A percentile compares a stretch with the other conserved stretches of the same genome.
phyloP scores from a whole-genome alignment of 805 yeast genomes.

The Starmerella khaoyaiensis region DNA sequence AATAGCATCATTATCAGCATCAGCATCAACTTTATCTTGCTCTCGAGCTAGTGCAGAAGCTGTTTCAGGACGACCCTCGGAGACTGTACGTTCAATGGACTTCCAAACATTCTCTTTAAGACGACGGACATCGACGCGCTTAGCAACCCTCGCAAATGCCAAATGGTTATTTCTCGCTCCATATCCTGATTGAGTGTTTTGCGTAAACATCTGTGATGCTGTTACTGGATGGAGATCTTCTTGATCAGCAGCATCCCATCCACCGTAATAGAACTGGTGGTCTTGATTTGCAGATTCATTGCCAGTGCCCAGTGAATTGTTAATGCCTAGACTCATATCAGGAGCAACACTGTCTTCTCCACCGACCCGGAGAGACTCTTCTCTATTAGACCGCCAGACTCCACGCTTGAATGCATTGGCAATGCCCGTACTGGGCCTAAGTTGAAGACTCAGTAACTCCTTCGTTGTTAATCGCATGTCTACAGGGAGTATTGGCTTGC shows the following conservation, averaged over 20 bases:
- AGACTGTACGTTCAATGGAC: slow-evolving; percentile 27
- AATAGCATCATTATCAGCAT: neutral
- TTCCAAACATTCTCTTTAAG: slow-evolving; percentile 69
- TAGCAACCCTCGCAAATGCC: slow-evolving; percentile 58
- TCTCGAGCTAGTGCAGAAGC: neutral
- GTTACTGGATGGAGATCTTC: slow-evolving; percentile 2
- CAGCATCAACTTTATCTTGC: neutral
- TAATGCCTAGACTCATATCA: neutral
- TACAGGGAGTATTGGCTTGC: slow-evolving; percentile 49
- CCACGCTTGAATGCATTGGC: slow-evolving; percentile 15
- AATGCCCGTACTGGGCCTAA: slow-evolving; percentile 40
- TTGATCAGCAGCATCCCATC: slow-evolving; percentile 9
- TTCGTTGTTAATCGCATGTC: slow-evolving; percentile 62
- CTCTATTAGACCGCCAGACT: slow-evolving; percentile 3
- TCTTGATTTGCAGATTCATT: neutral
- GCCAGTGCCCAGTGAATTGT: neutral
- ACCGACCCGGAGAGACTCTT: neutral
- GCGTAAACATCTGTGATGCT: slow-evolving; percentile 16
- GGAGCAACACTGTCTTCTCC: neutral
- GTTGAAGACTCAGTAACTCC: slow-evolving; percentile 50
- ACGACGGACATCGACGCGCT: slow-evolving; percentile 60
- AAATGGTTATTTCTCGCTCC: slow-evolving; percentile 26
- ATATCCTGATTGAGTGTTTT: slow-evolving; percentile 1
- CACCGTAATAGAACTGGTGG: slow-evolving; percentile 11
- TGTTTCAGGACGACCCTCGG: neutral